Percentiles rank a stretch among this genome's conserved stretches.
phyloP scores from a whole-genome alignment of 2,329 filamentous ascomycete genomes.

The Paraphaeosphaeria minitans region DNA sequence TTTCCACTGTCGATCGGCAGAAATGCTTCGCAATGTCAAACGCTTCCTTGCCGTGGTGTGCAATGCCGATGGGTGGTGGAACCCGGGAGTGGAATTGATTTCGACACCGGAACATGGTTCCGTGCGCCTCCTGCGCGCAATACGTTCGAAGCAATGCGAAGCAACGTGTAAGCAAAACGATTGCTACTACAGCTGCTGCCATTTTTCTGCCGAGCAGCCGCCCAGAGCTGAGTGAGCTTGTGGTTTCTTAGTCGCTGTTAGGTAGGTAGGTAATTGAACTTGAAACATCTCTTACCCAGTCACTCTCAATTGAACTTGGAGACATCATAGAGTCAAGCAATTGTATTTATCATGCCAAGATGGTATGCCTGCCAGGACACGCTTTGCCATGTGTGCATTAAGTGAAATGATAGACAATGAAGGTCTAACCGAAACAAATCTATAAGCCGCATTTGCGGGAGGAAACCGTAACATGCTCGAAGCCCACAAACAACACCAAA shows the following conservation, averaged over 20 bases:
- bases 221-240: neutral
- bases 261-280: neutral
- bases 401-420: neutral
- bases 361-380: neutral
- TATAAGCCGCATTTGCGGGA: neutral
- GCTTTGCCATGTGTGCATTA: neutral
- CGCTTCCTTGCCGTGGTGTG: neutral
- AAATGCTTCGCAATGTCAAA: neutral
- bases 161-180: neutral
- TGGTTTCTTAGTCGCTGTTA: neutral
- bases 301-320: neutral
- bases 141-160: neutral
- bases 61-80: neutral
- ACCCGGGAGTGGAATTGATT: neutral
- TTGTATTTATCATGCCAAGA: neutral
- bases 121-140: neutral
- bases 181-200: no score
- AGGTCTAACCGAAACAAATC: neutral
- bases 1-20: neutral
- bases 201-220: neutral
- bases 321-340: neutral
- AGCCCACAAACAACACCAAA: neutral
- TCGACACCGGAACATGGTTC: neutral
- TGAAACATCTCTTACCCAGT: no score
- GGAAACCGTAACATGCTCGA: neutral